phyloP scores from a whole-genome alignment of 345 rosid genomes.

The Euphorbia pulcherrima region DNA sequence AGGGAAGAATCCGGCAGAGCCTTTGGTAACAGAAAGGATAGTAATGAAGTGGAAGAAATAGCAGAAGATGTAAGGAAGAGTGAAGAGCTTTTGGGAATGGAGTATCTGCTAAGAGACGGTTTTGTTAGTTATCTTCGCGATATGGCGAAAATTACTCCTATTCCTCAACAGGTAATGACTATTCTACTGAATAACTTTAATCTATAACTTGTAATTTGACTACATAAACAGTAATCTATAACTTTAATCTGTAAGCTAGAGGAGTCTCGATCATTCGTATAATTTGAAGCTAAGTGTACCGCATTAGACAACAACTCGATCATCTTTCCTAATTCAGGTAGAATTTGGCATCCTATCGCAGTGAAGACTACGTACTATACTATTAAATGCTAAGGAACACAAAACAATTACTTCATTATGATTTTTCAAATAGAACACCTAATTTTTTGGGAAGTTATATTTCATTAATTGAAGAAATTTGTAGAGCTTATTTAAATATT shows the following conservation, averaged over 20 bases:
- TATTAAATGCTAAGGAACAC: background rate
- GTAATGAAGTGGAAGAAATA: background rate
- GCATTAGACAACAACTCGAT: background rate
- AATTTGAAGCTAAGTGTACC: too few relatives aligned
- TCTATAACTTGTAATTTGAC: too few relatives aligned
- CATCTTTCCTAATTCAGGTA: too few relatives aligned
- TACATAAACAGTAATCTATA: too few relatives aligned
- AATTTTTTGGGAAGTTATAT: too few relatives aligned
- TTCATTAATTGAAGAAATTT: too few relatives aligned
- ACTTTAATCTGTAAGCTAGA: background rate
- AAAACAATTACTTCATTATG: too few relatives aligned
- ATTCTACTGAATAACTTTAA: too few relatives aligned
- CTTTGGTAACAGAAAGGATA: constrained; percentile 6
- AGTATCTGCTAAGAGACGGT: constrained; percentile 32
- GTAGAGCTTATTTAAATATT: too few relatives aligned
- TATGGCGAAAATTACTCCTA: constrained; percentile 32
- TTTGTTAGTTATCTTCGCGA: constrained; percentile 30
- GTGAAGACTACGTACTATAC: background rate
- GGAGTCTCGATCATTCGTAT: background rate
- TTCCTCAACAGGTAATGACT: constrained; percentile 33
- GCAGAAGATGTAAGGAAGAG: constrained; percentile 9
- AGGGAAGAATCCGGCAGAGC: constrained; percentile 24
- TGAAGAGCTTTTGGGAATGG: constrained; percentile 34
- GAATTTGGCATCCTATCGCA: background rate
- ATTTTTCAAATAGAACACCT: too few relatives aligned